These are phyloP conservation scores for Leccinum aurantiacum DNA, from an alignment of 768 basidiomycete genomes.

Conservation along the genomic window DNA sequence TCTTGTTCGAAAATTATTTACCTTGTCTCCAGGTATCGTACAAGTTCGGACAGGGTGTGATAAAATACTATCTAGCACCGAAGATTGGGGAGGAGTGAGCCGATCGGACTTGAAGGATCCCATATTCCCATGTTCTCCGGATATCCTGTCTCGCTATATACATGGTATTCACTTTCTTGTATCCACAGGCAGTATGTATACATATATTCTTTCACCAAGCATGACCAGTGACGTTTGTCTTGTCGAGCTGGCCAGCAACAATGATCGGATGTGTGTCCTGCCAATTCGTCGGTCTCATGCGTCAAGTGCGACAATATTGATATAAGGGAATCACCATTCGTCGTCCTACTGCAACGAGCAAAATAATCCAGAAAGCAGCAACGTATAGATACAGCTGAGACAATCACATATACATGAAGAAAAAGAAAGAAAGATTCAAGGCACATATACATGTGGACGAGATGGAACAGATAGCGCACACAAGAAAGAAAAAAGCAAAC, in stretches of 20 bases:
- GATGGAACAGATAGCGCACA: slow-evolving; percentile 11
- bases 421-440: not conserved
- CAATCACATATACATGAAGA: slow-evolving; percentile 7
- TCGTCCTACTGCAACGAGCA: not conserved
- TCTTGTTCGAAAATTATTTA: not conserved
- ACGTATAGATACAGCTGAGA: slow-evolving; percentile 16
- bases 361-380: slow-evolving; percentile 10
- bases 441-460: not conserved
- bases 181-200: slow-evolving; percentile 5
- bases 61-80: slow-evolving; percentile 94
- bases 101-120: not conserved
- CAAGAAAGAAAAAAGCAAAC: not conserved
- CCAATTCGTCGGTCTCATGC: too few relatives aligned
- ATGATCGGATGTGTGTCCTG: too few relatives aligned
- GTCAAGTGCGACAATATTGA: too few relatives aligned
- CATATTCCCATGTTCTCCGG: slow-evolving; percentile 9
- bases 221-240: too few relatives aligned
- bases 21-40: slow-evolving; percentile 66
- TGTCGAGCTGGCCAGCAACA: too few relatives aligned
- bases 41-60: slow-evolving; percentile 83
- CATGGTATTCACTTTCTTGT: slow-evolving; percentile 13
- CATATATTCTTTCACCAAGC: not conserved
- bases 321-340: too few relatives aligned
- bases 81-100: slow-evolving; percentile 85
- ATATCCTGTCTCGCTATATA: slow-evolving; percentile 20